phyloP scores from a whole-genome alignment of 148 eudicot genomes.

The Dysphania ambrosioides region DNA sequence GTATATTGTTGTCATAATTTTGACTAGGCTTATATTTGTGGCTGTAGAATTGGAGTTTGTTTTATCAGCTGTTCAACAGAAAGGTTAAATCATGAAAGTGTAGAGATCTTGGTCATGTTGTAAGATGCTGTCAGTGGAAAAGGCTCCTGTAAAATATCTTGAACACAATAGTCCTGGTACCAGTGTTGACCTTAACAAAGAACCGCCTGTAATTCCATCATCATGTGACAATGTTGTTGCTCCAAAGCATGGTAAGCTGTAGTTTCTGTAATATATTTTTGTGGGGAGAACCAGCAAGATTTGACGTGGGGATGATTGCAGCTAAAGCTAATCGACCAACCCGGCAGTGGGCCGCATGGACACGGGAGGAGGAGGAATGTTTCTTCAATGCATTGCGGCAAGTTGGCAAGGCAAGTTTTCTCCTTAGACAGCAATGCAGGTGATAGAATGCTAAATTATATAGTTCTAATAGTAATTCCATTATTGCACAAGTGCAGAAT shows the following conservation, averaged over 20 bases:
- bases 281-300: background rate
- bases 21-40: background rate
- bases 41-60: conserved; percentile 4
- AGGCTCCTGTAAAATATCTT: conserved; percentile 20
- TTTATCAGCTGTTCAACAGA: background rate
- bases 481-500: conserved; percentile 52
- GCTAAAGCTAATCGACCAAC: conserved; percentile 76
- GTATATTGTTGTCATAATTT: background rate
- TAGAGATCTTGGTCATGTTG: conserved; percentile 22
- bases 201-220: conserved; percentile 23
- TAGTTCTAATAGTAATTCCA: conserved; percentile 15
- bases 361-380: conserved; percentile 93
- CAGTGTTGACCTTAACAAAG: conserved; percentile 17
- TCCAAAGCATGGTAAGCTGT: conserved; percentile 32
- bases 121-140: conserved; percentile 36
- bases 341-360: conserved; percentile 99
- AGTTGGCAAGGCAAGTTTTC: conserved; percentile 82
- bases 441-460: background rate
- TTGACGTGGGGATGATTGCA: conserved; percentile 31
- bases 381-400: conserved; percentile 94
- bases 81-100: conserved; percentile 15
- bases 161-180: conserved; percentile 26
- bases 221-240: conserved; percentile 25
- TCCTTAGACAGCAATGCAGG: background rate
- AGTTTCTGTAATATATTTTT: conserved; percentile 14